Base-by-base conservation (phyloP, 73 alveolate genomes). In the Paramecium sonneborni region DNA sequence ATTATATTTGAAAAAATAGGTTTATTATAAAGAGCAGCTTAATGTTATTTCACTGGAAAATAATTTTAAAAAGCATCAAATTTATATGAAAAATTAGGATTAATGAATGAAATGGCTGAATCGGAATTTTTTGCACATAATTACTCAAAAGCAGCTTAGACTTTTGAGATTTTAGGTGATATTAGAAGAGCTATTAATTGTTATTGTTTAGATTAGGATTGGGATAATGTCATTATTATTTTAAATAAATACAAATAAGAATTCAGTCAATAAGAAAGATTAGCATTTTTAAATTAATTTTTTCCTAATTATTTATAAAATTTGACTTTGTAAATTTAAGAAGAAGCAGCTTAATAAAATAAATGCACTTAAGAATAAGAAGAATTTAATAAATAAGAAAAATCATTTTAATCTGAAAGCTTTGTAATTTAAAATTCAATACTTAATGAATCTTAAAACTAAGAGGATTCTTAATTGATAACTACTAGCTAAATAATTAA, bases 101-200 rank as follows among this genome's bases (percentile, higher is more conserved):
- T 70, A 67, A 84, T 48, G 32, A 91, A 93, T 7, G 96, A 96
- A 69, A 97, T 98, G 15, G 99, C 95, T 35, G 99, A 96, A 89
- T 86, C 96, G 20, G 93, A 69, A 62, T 55, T 85, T 41, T 24
- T 23, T 23, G 44, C 57, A 0, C 85, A 87, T 20, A 94, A 93
- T 41, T 92, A 93, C 57, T 28, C 14, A 10, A 58, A 62, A 48
- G 96, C 96, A 1, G 93, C 86, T 14, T 92, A 93, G 14, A 3
- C 18, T 28, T 93, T 93, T 72, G 34, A 55, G 24, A 85, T 76
- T 6, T 7, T 24, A 34, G 82, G 70, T 2, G 96, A 93, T 57
- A 46, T 69, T 8, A 37, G 58, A 14, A 92, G 93, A 93, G 70
- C 95, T 37, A 92, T 93, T 2, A 92, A 93, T 7, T 91, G 85